Base-by-base conservation (phyloP, 108 stramenopile genomes). In the Cylindrotheca fusiformis region DNA sequence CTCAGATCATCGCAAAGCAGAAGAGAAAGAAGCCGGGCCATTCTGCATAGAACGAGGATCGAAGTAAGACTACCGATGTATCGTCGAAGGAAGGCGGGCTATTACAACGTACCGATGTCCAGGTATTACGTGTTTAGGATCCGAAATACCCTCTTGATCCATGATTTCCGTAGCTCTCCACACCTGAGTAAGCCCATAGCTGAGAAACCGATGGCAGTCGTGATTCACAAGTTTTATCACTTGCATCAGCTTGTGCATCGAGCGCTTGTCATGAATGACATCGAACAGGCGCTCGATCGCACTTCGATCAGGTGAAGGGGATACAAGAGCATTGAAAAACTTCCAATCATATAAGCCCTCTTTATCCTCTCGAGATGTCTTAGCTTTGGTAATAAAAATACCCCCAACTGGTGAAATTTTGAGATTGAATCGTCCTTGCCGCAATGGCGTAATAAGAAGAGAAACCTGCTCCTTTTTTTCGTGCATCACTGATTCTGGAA, bases 321-420 rank as follows among this genome's bases (percentile, higher is more conserved):
- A 86, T 23, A 95, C 90, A 4, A 95, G 52, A 1, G 94, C 94
- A 64, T 91, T 92, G 81, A 95, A 95, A 57, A 95, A 95, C 55
- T 88, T 86, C 87, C 87, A 93, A 60, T 88, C 87, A 57, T 85
- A 93, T 3, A 93, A 63, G 10, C 85, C 81, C 57, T 88, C 85
- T 69, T 84, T 85, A 54, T 93, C 77, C 52, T 93, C 88, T 20
- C 92, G 78, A 46, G 83, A 77, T 10, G 92, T 93, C 1, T 73
- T 82, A 8, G 92, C 88, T 60, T 90, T 84, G 44, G 77, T 80
- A 32, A 94, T 85, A 8, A 75, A 74, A 47, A 95, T 81, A 4
- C 94, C 94, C 27, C 94, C 94, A 20, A 95, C 88, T 48, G 88
- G 71, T 24, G 90, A 92, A 36, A 95, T 85, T 44, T 90, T 72